Conservation (phyloP, 73 alveolate genomes). For the Durusdinium trenchii region DNA sequence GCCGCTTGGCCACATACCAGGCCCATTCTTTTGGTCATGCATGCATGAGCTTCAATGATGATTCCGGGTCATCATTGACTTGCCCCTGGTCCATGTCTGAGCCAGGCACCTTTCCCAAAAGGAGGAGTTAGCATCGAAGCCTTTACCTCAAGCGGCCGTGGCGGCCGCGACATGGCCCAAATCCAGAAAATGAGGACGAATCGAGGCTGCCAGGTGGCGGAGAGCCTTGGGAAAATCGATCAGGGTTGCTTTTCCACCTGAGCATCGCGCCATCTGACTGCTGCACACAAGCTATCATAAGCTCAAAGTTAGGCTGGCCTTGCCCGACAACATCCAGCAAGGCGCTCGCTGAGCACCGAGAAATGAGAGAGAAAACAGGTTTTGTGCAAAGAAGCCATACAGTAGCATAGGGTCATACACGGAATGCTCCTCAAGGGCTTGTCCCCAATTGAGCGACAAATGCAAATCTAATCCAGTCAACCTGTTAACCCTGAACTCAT, state of each 20-base stretch:
- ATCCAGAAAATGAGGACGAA: neutral
- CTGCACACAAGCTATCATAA: neutral
- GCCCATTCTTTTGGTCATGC: neutral
- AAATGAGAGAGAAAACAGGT: too few relatives aligned
- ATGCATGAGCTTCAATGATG: too few relatives aligned
- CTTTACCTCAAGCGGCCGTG: conserved; percentile 24
- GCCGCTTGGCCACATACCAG: neutral
- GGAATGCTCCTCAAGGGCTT: too few relatives aligned
- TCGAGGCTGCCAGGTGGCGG: conserved; percentile 31
- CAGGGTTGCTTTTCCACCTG: conserved; percentile 66
- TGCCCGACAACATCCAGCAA: too few relatives aligned
- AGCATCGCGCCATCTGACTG: neutral
- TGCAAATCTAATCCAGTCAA: neutral
- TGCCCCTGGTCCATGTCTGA: neutral
- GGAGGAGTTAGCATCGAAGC: conserved; percentile 70
- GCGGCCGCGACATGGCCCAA: neutral
- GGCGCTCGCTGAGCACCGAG: too few relatives aligned
- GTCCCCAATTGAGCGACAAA: too few relatives aligned
- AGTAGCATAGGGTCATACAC: too few relatives aligned
- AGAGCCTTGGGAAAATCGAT: conserved; percentile 87
- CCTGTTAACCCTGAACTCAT: neutral
- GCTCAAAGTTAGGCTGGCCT: neutral
- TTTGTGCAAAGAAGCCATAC: too few relatives aligned
- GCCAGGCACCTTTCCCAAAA: conserved; percentile 45
- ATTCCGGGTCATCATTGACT: neutral